Evolutionary conservation across 2,329 filamentous ascomycete species (phyloP), one percentile per base, ranked within the genome.

Genomic region (Dendryphion nanum): DNA sequence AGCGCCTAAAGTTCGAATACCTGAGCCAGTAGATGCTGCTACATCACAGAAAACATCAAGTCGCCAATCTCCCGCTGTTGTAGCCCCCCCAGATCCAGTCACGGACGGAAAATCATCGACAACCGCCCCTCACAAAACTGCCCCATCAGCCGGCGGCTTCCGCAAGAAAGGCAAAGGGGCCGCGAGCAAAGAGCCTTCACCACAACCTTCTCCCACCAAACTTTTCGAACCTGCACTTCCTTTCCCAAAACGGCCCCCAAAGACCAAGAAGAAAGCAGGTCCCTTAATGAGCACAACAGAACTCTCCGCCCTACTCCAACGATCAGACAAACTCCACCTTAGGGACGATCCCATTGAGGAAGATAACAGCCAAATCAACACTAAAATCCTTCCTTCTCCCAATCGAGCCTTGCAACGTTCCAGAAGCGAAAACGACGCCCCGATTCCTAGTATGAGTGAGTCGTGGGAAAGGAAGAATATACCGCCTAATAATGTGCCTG

Each of bases 361-460:
- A 5, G 42, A 39, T 6, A 30, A 18, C 12, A n/a, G n/a, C n/a
- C n/a, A n/a, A n/a, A n/a, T 15, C 26, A 3, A 7, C 16, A 18
- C 13, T 5, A 16, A 31, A 3, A 30, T 17, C n/a, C 30, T 36
- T 42, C 3, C n/a, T n/a, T 46, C 50, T 1, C 41, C 41, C 18
- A 41, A 37, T 8, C 48, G 52, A 29, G 49, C 42, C 7, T 56
- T 62, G 31, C 40, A 51, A 18, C 59, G 62, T 21, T 53, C 60
- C 1, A 40, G 53, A 17, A 59, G 55, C 33, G 58, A 54, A 20
- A 64, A 63, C 30, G 61, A 64, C 21, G 57, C 59, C 2, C 57
- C 57, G 0, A 59, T 63, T 13, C 57, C 60, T 2, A 56, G 51
- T 16, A 45, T 48, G 10, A 51, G 51, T 23, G 48, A 51, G 2